Evolutionary conservation across 2,329 filamentous ascomycete species (phyloP), one percentile per base, ranked within the genome.

Genomic region (Teratosphaeria zuluensis): DNA sequence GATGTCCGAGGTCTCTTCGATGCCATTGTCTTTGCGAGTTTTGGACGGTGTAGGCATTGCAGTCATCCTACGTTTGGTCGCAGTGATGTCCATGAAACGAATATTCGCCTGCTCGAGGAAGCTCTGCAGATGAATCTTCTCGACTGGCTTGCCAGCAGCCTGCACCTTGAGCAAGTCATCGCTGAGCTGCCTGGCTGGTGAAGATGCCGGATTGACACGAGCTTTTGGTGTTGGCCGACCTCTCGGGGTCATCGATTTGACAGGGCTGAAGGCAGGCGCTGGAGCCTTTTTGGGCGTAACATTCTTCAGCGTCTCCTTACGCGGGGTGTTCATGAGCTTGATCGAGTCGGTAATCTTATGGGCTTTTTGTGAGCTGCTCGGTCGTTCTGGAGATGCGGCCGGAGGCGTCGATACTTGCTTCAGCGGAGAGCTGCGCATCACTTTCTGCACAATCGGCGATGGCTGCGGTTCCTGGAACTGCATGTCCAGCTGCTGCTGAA

Each of bases 11-110:
- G 63, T 61, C 51, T 80, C 76, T 16, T 63, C 58, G 56, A 59
- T 7, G 61, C 56, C 59, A n/a, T 58, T 42, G 9, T 56, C 54
- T 3, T 38, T 57, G 21, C 57, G 60, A 21, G 58, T 55, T 51
- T 69, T 71, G 11, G 67, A 70, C 67, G 56, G 77, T 72, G 66
- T 76, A 64, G 14, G 85, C 2, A 83, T 87, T 53, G 87, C 85
- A 0, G 92, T 97, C 66, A 95, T 88, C 58, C 94, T 83, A 64
- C 92, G 82, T 72, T 97, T 97, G 1, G 92, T 96, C 0, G 92
- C 96, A n/a, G 88, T 96, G 55, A 99, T 80, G 71, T 99, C 94
- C 89, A 99, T 96, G 76, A 99, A 99, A 57, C 92, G 89, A 68
- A 99, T 96, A 60, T 90, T 95, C 2, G 92, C 96, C 84, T 96